Base-by-base conservation (phyloP, 148 eudicot genomes). In the Dysphania ambrosioides region DNA sequence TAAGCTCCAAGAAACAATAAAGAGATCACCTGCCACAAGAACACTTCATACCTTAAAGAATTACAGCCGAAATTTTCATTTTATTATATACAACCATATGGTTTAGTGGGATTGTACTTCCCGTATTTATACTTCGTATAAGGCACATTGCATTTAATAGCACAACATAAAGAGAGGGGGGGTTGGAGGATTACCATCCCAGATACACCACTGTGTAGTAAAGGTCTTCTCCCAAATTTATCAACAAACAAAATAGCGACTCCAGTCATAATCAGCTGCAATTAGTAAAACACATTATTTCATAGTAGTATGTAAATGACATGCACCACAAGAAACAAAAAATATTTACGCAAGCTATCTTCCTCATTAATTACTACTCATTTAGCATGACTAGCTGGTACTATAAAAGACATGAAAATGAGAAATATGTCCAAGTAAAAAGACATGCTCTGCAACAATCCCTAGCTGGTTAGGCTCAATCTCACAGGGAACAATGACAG, bases 131-230 rank as follows among this genome's bases (percentile, higher is more conserved):
- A 61, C 24, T 12, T 6, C 29, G 49, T 8, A 44, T 16, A 0
- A 32, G 34, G 42, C 38, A 76, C 67, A n/a, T n/a, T n/a, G n/a
- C n/a, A n/a, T n/a, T n/a, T n/a, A n/a, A n/a, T n/a, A 75, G 34
- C 21, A 35, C 15, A 49, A 40, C 29, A 13, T 64, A 1, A 58
- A 66, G 19, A 27, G 31, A 59, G 23, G 64, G 49, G 49, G 24
- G 58, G 64, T 26, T 32, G 29, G 38, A 74, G 58, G 13, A 68
- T 79, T 82, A 94, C 98, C 88, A 95, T 86, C 77, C 95, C 96
- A 81, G 96, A 91, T 75, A 95, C 97, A 68, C 98, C 98, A 59
- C 93, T 92, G 79, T 92, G 97, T 70, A 95, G 87, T 84, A 95
- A 82, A 75, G 98, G 98, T 79, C 98, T 86, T 86, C 98, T 92